A percentile compares a stretch with the other conserved stretches of the same genome.
Evolutionary conservation across 768 basidiomycete species (phyloP).

Genomic region (Pleurotus pulmonarius): DNA sequence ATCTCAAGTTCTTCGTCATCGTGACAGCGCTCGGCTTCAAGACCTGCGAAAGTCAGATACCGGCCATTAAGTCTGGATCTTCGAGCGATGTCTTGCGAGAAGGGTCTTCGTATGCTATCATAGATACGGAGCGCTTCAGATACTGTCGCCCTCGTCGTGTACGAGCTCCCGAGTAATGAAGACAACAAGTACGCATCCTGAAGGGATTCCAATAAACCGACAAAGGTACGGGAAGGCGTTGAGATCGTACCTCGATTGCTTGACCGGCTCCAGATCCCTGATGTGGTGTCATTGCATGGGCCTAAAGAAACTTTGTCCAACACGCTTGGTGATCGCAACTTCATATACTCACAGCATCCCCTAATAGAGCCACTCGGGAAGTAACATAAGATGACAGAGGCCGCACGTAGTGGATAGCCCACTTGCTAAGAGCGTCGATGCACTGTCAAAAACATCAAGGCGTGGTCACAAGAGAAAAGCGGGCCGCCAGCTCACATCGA

Average conservation of each 20-base stretch:
- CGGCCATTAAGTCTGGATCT: constrained; percentile 37
- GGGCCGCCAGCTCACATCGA: constrained; percentile 38
- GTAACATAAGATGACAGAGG: constrained; percentile 48
- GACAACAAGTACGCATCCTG: constrained; percentile 52
- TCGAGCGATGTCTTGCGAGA: constrained; percentile 33
- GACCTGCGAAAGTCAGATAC: constrained; percentile 32
- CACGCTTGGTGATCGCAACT: too few species aligned
- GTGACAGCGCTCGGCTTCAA: too few species aligned
- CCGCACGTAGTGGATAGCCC: constrained; percentile 61
- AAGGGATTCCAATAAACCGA: constrained; percentile 28
- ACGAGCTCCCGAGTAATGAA: constrained; percentile 40
- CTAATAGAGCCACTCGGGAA: constrained; percentile 45
- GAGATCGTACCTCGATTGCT: constrained; percentile 48
- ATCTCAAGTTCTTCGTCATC: too few species aligned
- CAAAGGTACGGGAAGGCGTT: not conserved
- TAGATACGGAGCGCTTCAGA: constrained; percentile 40
- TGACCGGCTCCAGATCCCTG: constrained; percentile 59
- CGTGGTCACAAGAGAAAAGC: not conserved
- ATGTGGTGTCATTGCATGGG: constrained; percentile 52
- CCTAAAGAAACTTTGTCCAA: too few species aligned
- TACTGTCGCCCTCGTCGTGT: constrained; percentile 35
- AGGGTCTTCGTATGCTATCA: constrained; percentile 47
- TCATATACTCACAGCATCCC: constrained; percentile 51
- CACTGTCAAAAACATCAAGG: constrained; percentile 33
- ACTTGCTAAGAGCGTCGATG: constrained; percentile 46